These are phyloP conservation scores for Asterophora parasitica DNA, from an alignment of 768 basidiomycete species.

Conservation along the genomic window DNA sequence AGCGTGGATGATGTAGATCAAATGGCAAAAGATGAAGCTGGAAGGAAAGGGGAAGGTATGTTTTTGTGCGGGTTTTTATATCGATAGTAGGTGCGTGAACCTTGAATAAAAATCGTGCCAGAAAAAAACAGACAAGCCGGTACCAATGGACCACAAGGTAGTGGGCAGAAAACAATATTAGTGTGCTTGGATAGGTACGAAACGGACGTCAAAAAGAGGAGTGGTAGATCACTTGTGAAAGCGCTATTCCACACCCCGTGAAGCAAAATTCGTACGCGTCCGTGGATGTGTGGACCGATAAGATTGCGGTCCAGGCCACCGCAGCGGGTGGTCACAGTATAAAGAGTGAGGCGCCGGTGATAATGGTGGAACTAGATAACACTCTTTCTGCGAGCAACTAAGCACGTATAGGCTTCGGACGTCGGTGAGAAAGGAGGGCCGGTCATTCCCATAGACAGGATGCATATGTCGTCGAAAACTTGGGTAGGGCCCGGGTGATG, in stretches of 20 bases:
- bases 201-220: conserved; percentile 13
- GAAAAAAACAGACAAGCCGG: conserved; percentile 33
- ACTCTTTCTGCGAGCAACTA: neutral
- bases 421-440: conserved; percentile 20
- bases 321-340: neutral
- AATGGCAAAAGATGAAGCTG: conserved; percentile 31
- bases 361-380: neutral
- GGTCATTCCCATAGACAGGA: conserved; percentile 50
- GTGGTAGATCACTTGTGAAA: conserved; percentile 11
- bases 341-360: neutral
- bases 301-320: conserved; percentile 15
- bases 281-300: conserved; percentile 14
- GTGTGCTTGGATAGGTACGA: conserved; percentile 15
- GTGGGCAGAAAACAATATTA: conserved; percentile 16
- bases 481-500: conserved; percentile 26
- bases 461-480: conserved; percentile 56
- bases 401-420: conserved; percentile 23
- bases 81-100: conserved; percentile 23
- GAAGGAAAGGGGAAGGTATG: conserved; percentile 30
- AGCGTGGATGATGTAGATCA: conserved; percentile 18
- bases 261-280: conserved; percentile 20
- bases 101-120: conserved; percentile 21
- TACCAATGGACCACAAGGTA: conserved; percentile 28
- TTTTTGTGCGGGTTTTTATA: conserved; percentile 49
- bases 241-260: conserved; percentile 12